These are phyloP conservation scores for Viridothelium virens DNA, from an alignment of 495 filamentous ascomycete species.

Conservation along the genomic window DNA sequence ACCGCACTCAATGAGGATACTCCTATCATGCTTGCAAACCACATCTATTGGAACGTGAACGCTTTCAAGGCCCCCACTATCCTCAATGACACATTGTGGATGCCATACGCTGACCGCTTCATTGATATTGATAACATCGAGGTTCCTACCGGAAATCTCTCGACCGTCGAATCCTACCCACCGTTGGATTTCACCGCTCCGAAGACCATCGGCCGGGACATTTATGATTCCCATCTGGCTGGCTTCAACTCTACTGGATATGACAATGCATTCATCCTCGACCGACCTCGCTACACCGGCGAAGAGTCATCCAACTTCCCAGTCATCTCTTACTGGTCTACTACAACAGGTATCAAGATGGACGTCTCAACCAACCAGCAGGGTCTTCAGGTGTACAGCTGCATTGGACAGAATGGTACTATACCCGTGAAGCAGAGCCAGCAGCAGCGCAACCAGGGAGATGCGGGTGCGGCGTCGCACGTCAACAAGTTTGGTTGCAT, in stretches of 20 bases:
- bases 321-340: constrained; percentile 51
- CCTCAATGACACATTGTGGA: constrained; percentile 58
- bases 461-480: constrained; percentile 16
- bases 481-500: constrained; percentile 64
- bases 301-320: constrained; percentile 49
- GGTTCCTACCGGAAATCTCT: constrained; percentile 65
- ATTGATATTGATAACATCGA: constrained; percentile 62
- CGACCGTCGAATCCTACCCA: constrained; percentile 45
- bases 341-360: constrained; percentile 58
- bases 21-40: constrained; percentile 60
- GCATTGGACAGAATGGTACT: constrained; percentile 63
- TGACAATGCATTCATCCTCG: constrained; percentile 64
- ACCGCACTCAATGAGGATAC: constrained; percentile 34
- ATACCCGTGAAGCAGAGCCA: constrained; percentile 48
- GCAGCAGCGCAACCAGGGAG: constrained; percentile 36
- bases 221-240: constrained; percentile 43
- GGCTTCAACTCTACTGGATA: constrained; percentile 64
- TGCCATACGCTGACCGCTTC: constrained; percentile 60
- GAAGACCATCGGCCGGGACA: constrained; percentile 61
- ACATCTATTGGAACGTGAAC: constrained; percentile 80
- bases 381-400: constrained; percentile 71
- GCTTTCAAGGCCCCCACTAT: constrained; percentile 59
- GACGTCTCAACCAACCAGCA: constrained; percentile 69
- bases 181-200: constrained; percentile 64
- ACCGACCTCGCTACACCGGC: constrained; percentile 52